Percentiles rank a stretch among this genome's conserved stretches.
phyloP scores from a whole-genome alignment of 2,329 filamentous ascomycete genomes.

The Periconia sp. region DNA sequence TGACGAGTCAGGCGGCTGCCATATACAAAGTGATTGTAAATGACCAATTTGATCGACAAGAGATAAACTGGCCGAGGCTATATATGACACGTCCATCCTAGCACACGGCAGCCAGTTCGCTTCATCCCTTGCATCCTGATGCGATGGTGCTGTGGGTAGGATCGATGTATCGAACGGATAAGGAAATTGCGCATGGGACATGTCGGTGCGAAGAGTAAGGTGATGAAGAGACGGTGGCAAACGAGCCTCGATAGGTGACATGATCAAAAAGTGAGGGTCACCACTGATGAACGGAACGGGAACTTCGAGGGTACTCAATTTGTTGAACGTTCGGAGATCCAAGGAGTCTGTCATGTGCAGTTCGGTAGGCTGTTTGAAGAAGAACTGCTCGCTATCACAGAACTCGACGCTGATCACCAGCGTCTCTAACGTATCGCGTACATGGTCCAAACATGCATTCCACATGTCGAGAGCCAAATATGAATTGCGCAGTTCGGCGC shows the following conservation, averaged over 20 bases:
- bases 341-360: slow-evolving; percentile 20
- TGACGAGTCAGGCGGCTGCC: slow-evolving; percentile 28
- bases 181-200: slow-evolving; percentile 25
- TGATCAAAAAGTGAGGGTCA: slow-evolving; percentile 24
- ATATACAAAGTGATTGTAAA: slow-evolving; percentile 26
- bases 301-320: slow-evolving; percentile 27
- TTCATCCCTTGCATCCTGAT: slow-evolving; percentile 17
- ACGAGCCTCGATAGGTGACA: slow-evolving; percentile 17
- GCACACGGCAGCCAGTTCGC: slow-evolving; percentile 15
- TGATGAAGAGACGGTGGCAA: slow-evolving; percentile 27
- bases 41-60: slow-evolving; percentile 18
- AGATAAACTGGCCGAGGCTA: slow-evolving; percentile 20
- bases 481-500: not conserved
- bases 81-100: slow-evolving; percentile 29
- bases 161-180: slow-evolving; percentile 22
- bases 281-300: slow-evolving; percentile 29
- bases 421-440: slow-evolving; percentile 15
- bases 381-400: slow-evolving; percentile 15
- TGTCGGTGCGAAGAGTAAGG: slow-evolving; percentile 24
- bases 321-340: slow-evolving; percentile 20
- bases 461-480: slow-evolving; percentile 21
- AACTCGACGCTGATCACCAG: slow-evolving; percentile 26
- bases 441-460: slow-evolving; percentile 13
- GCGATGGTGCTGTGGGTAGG: slow-evolving; percentile 15
- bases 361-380: slow-evolving; percentile 25